Conservation (phyloP, 2,329 filamentous ascomycete species). For the Colletotrichum sp. region DNA sequence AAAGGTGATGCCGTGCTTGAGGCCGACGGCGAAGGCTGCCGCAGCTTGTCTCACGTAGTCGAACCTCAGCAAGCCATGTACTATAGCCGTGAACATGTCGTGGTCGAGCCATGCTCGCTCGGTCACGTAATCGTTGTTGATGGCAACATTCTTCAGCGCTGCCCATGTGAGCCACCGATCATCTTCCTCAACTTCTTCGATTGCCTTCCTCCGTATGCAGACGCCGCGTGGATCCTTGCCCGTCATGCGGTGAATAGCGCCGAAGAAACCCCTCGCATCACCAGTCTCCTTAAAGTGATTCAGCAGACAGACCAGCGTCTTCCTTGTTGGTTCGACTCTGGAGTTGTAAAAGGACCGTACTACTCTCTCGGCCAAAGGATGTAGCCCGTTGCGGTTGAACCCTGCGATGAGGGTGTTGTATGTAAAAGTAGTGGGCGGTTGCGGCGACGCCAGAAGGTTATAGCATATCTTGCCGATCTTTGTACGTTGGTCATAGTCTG, state of each 20-base stretch:
- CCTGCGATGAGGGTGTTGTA: conserved; percentile 75
- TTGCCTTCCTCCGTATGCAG: conserved; percentile 39
- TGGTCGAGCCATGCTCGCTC: conserved; percentile 43
- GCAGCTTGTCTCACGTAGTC: conserved; percentile 49
- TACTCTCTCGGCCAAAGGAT: conserved; percentile 57
- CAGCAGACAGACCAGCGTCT: conserved; percentile 54
- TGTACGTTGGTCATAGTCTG: neutral
- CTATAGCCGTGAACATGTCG: conserved; percentile 48
- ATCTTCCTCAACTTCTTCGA: conserved; percentile 33
- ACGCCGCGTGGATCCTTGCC: conserved; percentile 46
- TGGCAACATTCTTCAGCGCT: conserved; percentile 25
- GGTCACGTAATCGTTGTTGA: conserved; percentile 39
- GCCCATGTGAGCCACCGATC: conserved; percentile 34
- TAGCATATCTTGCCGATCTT: conserved; percentile 58
- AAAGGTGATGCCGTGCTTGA: conserved; percentile 39
- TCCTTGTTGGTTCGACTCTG: conserved; percentile 50
- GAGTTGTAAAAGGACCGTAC: conserved; percentile 55
- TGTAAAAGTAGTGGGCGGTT: conserved; percentile 69
- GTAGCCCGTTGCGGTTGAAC: conserved; percentile 59
- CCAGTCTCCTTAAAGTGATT: conserved; percentile 52
- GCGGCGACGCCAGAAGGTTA: conserved; percentile 68
- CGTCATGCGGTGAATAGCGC: conserved; percentile 50
- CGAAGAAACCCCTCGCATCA: conserved; percentile 47
- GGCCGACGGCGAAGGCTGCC: conserved; percentile 42
- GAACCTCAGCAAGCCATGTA: conserved; percentile 55